Percentiles rank a stretch among this genome's conserved stretches.
These are phyloP conservation scores for Kernera saxatilis DNA, from an alignment of 345 rosid genomes.

Conservation along the genomic window DNA sequence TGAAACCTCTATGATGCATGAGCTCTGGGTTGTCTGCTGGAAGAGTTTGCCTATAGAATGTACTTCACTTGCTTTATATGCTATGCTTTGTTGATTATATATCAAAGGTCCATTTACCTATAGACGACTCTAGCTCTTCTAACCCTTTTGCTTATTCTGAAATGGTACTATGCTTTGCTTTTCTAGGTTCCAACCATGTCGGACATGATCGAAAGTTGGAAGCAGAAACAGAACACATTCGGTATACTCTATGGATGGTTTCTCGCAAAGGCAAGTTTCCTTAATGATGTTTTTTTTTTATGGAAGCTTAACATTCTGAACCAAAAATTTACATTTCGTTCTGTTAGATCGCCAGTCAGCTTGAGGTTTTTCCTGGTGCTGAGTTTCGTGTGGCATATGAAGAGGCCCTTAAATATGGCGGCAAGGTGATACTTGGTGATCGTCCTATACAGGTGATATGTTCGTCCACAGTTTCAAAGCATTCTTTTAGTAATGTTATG, in stretches of 20 bases:
- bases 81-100: conserved; percentile 13
- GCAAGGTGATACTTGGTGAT: conserved; percentile 94
- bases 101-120: neutral
- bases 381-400: conserved; percentile 96
- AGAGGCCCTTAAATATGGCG: conserved; percentile 87
- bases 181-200: conserved; percentile 75
- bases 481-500: neutral
- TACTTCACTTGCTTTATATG: neutral
- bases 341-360: conserved; percentile 78
- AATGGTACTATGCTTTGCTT: neutral
- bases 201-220: conserved; percentile 93
- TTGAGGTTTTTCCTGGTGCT: conserved; percentile 91
- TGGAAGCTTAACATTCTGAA: neutral
- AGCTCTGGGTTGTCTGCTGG: neutral
- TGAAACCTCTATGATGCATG: neutral
- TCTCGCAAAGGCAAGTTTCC: conserved; percentile 75
- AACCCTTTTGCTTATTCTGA: neutral
- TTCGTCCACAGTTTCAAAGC: neutral
- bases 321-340: conserved; percentile 10
- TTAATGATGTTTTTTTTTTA: neutral
- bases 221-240: conserved; percentile 77
- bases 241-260: conserved; percentile 94
- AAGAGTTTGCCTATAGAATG: neutral
- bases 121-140: neutral
- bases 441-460: conserved; percentile 82